Base-by-base conservation (phyloP, 169 alveolate genomes). In the Cryptosporidium viatorum region DNA sequence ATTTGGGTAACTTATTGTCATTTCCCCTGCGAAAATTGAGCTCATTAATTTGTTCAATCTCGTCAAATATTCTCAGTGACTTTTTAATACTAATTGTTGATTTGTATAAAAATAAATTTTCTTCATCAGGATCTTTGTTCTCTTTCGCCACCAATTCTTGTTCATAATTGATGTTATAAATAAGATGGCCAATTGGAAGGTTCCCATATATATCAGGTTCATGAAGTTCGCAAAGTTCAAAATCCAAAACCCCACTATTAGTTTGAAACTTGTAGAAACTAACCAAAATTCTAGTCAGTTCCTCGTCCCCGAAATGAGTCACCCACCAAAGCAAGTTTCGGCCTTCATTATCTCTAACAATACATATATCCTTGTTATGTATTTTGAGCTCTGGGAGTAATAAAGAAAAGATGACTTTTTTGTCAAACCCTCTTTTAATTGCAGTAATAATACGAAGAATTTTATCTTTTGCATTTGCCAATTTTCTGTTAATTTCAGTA, bases 151-250 rank as follows among this genome's bases (percentile, higher is more conserved):
- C 9, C 67, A n/a, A 9, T 29, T 55, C 67, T 3, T 55, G 37
- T 12, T 55, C 37, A 31, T 41, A 37, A 33, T 59, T 41, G 39
- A 43, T 37, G 21, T 65, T 80, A 31, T 62, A 80, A 18, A 80
- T 58, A 45, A 80, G 31, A 26, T 80, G 89, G 10, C 80, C 89
- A 26, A 80, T 18, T 1, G 89, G 89, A 26, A 62, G 67, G 35
- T 80, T 43, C 18, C 89, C 89, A 41, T 80, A 80, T 60, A 80
- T 80, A 50, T 80, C 89, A 9, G 89, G 75, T 35, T 80, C 75
- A 48, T 80, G 71, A 4, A 80, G 23, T 23, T 65, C 75, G 29
- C 89, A 80, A 26, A 62, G 67, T 29, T 80, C 89, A 26, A 62
- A 80, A 16, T 80, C 89, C 29, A 80, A 45, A 0, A 65, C 29